phyloP scores from a whole-genome alignment of 2,329 filamentous ascomycete genomes.

The Phyllosticta citriasiana region DNA sequence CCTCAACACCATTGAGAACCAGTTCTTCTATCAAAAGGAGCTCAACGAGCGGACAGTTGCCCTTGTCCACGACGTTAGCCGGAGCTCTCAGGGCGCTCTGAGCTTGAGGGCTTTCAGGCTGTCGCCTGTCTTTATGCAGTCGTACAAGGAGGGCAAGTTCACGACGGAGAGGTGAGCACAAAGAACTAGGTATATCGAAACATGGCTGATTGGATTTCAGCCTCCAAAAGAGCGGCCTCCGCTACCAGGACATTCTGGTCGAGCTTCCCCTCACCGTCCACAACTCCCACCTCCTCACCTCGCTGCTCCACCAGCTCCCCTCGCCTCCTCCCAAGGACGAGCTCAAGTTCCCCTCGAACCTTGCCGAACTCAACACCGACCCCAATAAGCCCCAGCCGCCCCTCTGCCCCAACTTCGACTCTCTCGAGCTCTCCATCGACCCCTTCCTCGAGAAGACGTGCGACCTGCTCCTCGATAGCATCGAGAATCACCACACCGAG shows the following conservation, averaged over 20 bases:
- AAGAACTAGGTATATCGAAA: neutral
- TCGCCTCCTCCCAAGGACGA: conserved; percentile 53
- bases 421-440: conserved; percentile 86
- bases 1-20: conserved; percentile 92
- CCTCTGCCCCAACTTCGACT: conserved; percentile 80
- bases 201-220: conserved; percentile 35
- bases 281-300: conserved; percentile 95
- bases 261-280: conserved; percentile 85
- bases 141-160: conserved; percentile 96
- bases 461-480: conserved; percentile 89
- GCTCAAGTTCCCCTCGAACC: conserved; percentile 65
- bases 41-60: conserved; percentile 77
- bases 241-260: conserved; percentile 85
- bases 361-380: conserved; percentile 65
- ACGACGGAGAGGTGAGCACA: conserved; percentile 75
- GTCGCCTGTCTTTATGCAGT: conserved; percentile 75
- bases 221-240: conserved; percentile 86
- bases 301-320: conserved; percentile 88
- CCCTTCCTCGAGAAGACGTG: conserved; percentile 98
- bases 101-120: conserved; percentile 87
- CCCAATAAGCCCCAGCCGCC: conserved; percentile 48
- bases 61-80: conserved; percentile 88
- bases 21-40: conserved; percentile 93
- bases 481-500: conserved; percentile 96
- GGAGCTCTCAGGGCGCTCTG: conserved; percentile 83